Percentiles rank a stretch among this genome's conserved stretches.
Evolutionary conservation across 768 basidiomycete species (phyloP).

Genomic region (Suillus lakei): DNA sequence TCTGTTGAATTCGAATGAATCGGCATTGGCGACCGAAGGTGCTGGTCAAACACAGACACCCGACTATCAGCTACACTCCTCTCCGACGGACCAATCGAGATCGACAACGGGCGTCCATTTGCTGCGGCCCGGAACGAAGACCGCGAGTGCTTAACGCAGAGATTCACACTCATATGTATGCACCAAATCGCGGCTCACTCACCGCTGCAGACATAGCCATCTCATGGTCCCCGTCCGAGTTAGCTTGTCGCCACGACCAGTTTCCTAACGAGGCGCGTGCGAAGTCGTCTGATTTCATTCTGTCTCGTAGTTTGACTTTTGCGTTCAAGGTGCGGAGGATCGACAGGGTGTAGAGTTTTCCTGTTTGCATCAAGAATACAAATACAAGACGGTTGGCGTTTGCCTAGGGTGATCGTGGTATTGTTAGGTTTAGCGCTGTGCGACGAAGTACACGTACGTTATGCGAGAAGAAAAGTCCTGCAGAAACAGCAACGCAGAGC

Average conservation of each 20-base stretch:
- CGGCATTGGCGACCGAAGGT: not conserved
- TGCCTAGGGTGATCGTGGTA: slow-evolving; percentile 7
- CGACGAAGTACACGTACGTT: slow-evolving; percentile 33
- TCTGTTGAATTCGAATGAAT: not conserved
- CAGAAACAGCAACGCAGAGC: slow-evolving; percentile 36
- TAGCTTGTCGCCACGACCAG: slow-evolving; percentile 39
- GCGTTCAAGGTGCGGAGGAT: slow-evolving; percentile 35
- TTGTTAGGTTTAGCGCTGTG: not conserved
- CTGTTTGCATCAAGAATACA: slow-evolving; percentile 53
- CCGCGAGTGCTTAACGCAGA: not conserved
- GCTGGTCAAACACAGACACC: not conserved
- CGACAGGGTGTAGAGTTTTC: slow-evolving; percentile 48
- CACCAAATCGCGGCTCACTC: not conserved
- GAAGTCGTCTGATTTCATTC: slow-evolving; percentile 44
- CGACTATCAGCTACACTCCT: not conserved
- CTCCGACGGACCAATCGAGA: not conserved
- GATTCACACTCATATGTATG: not conserved
- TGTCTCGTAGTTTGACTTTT: slow-evolving; percentile 29
- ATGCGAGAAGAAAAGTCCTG: slow-evolving; percentile 31
- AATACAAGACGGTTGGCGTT: slow-evolving; percentile 46
- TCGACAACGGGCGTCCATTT: not conserved
- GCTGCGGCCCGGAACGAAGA: not conserved
- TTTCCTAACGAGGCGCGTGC: slow-evolving; percentile 46
- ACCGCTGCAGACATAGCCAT: not conserved
- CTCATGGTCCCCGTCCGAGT: not conserved